Conservation (phyloP, 1,284 basidiomycete species). For the Cutaneotrichosporon arboriforme region DNA sequence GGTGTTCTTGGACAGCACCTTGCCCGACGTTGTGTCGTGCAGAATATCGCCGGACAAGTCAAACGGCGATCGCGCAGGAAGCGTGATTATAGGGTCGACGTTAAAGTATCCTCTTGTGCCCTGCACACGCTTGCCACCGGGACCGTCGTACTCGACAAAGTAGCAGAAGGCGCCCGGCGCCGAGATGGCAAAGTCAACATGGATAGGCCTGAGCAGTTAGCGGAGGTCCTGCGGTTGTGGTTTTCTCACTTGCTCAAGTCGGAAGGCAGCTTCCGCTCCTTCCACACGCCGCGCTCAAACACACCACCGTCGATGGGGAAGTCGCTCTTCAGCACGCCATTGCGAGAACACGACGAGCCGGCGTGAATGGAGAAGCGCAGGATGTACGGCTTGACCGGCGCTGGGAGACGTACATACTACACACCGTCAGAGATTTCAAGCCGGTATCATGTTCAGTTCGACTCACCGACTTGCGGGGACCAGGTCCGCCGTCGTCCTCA, state of each 20-base stretch:
- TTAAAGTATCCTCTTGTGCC: slow-evolving; percentile 90
- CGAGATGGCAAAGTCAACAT: slow-evolving; percentile 87
- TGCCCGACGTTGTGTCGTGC: slow-evolving; percentile 51
- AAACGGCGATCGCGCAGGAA: slow-evolving; percentile 66
- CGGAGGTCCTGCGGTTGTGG: background rate
- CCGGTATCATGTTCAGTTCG: no score
- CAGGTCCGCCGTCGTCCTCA: slow-evolving; percentile 82
- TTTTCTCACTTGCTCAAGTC: slow-evolving; percentile 55
- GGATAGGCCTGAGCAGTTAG: slow-evolving; percentile 63
- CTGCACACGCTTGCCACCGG: slow-evolving; percentile 56
- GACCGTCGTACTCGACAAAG: slow-evolving; percentile 77
- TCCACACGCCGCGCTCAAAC: slow-evolving; percentile 72
- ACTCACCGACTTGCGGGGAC: slow-evolving; percentile 72
- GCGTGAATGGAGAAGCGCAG: slow-evolving; percentile 82
- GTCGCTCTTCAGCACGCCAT: slow-evolving; percentile 87
- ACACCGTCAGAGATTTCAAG: slow-evolving; percentile 2
- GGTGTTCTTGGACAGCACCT: slow-evolving; percentile 49
- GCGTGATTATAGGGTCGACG: slow-evolving; percentile 78
- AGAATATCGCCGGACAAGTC: slow-evolving; percentile 36
- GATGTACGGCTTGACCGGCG: slow-evolving; percentile 81
- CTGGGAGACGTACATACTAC: slow-evolving; percentile 89
- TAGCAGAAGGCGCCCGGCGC: slow-evolving; percentile 91
- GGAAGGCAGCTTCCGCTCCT: slow-evolving; percentile 56
- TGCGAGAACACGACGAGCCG: slow-evolving; percentile 77
- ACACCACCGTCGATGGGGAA: slow-evolving; percentile 84